Base-by-base conservation (phyloP, 768 basidiomycete species). In the Gautieria morchelliformis region DNA sequence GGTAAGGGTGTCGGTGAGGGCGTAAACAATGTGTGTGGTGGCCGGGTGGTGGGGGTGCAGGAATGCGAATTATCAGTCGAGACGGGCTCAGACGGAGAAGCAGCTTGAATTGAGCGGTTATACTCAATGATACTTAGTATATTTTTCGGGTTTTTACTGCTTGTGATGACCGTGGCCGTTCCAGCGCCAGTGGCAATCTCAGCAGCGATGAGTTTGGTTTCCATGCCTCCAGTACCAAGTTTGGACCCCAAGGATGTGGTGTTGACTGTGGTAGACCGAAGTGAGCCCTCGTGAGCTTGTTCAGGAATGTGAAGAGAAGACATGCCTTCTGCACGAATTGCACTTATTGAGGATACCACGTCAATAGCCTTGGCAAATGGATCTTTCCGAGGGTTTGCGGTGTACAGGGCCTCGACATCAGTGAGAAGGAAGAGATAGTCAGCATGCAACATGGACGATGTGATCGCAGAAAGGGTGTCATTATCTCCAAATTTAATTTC, bases 401-500 rank as follows among this genome's bases (percentile, higher is more conserved):
- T 95, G 68, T 97, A 99, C 60, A 99, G 70, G 4, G 92, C 91
- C 60, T 97, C 93, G 5, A 99, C 96, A 63, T 99, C 96, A 2
- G 96, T 99, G 39, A 98, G 74, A 3, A 99, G 79, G 70, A 98
- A 97, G 11, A 98, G 82, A 68, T 93, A 99, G 69, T 98, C 95
- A 17, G 96, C 96, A 62, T 95, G 91, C 24, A 98, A 86, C 89
- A 99, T 98, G 7, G 91, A 90, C 4, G 93, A 87, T 0, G 96
- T 94, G 59, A 99, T 94, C 19, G 96, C 96, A 41, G 95, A 97
- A 17, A 99, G 75, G 0, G 95, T 97, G 68, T 99, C 96, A 69
- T 98, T 98, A 73, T 98, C 96, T 49, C 96, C 96, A 63, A 99
- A 99, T 89, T 93, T 95, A 61, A 99, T 98, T 86, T 99, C 96